These are phyloP conservation scores for Geotrichum phurueaensis DNA, from an alignment of 1,139 yeast species.

Conservation along the genomic window DNA sequence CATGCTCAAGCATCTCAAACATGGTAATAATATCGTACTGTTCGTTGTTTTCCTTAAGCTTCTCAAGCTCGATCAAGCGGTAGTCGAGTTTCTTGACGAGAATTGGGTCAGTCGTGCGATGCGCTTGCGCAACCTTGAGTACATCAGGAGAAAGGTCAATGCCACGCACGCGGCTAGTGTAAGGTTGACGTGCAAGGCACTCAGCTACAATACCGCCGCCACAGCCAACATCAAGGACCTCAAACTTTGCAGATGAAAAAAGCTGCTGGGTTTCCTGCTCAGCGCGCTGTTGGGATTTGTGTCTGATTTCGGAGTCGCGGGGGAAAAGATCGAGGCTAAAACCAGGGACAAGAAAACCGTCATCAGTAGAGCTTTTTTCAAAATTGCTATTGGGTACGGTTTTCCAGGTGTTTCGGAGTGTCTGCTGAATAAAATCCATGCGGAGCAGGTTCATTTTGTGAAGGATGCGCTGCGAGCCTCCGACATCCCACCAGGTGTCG, in stretches of 20 bases:
- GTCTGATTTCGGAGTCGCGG: not conserved
- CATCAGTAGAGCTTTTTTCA: not conserved
- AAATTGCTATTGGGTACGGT: constrained; percentile 23
- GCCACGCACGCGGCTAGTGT: constrained; percentile 53
- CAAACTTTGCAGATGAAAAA: constrained; percentile 31
- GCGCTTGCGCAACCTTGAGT: constrained; percentile 69
- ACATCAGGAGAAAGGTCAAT: constrained; percentile 83
- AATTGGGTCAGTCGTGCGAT: constrained; percentile 59
- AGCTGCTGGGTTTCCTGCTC: constrained; percentile 20
- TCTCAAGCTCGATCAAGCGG: constrained; percentile 48
- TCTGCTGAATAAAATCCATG: constrained; percentile 74
- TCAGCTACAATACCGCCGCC: constrained; percentile 95
- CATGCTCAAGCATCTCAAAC: constrained; percentile 95
- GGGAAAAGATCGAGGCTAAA: constrained; percentile 67
- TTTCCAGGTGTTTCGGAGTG: constrained; percentile 46
- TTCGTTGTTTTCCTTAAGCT: constrained; percentile 39
- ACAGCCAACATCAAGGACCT: constrained; percentile 85
- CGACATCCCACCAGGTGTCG: constrained; percentile 90
- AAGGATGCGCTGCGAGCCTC: constrained; percentile 86
- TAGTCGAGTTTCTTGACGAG: constrained; percentile 52
- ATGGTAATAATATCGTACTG: constrained; percentile 74
- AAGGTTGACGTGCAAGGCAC: constrained; percentile 71
- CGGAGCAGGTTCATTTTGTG: constrained; percentile 91
- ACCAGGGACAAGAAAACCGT: constrained; percentile 52
- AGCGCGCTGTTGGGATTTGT: constrained; percentile 1